Conservation (phyloP, 2,329 filamentous ascomycete genomes). For the Fusarium clavum region DNA sequence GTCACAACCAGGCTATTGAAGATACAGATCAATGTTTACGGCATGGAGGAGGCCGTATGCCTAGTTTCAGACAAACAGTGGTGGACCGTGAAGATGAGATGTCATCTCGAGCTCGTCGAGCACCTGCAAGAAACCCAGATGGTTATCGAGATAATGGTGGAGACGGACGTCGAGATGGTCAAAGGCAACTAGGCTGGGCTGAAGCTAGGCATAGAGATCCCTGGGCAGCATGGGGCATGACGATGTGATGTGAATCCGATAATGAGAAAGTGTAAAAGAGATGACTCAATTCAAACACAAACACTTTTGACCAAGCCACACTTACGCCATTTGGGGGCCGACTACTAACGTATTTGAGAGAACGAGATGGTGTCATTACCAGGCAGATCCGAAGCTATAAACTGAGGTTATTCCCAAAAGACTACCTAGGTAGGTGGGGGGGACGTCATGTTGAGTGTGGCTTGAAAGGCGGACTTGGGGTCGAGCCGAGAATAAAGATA, state of each 20-base stretch:
- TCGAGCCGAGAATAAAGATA: slow-evolving; percentile 16
- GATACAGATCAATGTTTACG: slow-evolving; percentile 31
- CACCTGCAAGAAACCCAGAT: neutral
- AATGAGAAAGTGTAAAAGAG: slow-evolving; percentile 6
- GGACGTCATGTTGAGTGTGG: neutral
- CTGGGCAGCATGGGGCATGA: slow-evolving; percentile 36
- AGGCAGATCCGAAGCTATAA: neutral
- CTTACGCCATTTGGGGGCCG: neutral
- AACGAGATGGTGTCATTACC: neutral
- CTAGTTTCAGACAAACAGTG: slow-evolving; percentile 6
- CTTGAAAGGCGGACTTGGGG: slow-evolving; percentile 3
- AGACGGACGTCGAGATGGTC: neutral
- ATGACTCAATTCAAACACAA: neutral
- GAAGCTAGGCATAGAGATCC: slow-evolving; percentile 24
- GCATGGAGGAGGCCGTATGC: slow-evolving; percentile 17
- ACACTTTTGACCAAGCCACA: slow-evolving; percentile 5
- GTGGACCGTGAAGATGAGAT: neutral
- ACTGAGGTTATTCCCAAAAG: slow-evolving; percentile 27
- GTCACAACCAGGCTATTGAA: slow-evolving; percentile 19
- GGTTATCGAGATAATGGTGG: neutral
- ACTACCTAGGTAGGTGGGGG: neutral
- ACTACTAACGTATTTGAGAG: neutral
- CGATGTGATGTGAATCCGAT: slow-evolving; percentile 12
- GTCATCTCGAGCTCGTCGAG: neutral
- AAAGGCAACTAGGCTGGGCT: slow-evolving; percentile 35